Base-by-base conservation (phyloP, 345 rosid species). In the Orychophragmus violaceus region DNA sequence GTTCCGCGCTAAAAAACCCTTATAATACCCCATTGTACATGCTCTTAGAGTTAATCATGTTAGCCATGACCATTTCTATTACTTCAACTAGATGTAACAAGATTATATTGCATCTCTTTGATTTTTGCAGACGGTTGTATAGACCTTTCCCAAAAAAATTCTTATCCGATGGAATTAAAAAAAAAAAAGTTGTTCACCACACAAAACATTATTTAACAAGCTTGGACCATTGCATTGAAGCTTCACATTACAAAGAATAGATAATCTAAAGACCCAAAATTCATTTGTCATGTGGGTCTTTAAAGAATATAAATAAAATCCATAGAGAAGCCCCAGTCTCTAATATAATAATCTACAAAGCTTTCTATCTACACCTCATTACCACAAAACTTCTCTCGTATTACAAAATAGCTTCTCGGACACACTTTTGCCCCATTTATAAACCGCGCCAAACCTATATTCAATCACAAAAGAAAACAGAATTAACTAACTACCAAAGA, bases 331-430 rank as follows among this genome's bases (percentile, higher is more conserved):
- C 68, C 59, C 59, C 49, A 33, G 2, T 33, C 46, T 48, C 9
- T 14, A 14, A 33, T 29, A 28, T 18, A 7, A 22, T 48, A 33
- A 48, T 49, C 4, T 37, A 62, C 35, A 13, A 71, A 71, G 64
- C 75, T 71, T 55, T 63, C 75, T 32, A 25, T 35, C 41, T 19
- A 71, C 70, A 63, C 70, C 69, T 71, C 75, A 45, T 55, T 63
- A n/a, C 64, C 59, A 46, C 32, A 16, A 71, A 63, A 25, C 44
- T 56, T 71, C 51, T 71, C 48, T 22, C 36, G 41, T 8, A 3
- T 2, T 6, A 24, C 17, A 61, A 52, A 29, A 23, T n/a, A 62
- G 64, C 68, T 70, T 70, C 68, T 52, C 68, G 16, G 11, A 14
- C 62, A 70, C 74, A 52, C 68, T 45, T 55, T 5, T 24, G 12